These are phyloP conservation scores for Arthrobotrys entomopaga DNA, from an alignment of 2,329 filamentous ascomycete species.

Conservation along the genomic window DNA sequence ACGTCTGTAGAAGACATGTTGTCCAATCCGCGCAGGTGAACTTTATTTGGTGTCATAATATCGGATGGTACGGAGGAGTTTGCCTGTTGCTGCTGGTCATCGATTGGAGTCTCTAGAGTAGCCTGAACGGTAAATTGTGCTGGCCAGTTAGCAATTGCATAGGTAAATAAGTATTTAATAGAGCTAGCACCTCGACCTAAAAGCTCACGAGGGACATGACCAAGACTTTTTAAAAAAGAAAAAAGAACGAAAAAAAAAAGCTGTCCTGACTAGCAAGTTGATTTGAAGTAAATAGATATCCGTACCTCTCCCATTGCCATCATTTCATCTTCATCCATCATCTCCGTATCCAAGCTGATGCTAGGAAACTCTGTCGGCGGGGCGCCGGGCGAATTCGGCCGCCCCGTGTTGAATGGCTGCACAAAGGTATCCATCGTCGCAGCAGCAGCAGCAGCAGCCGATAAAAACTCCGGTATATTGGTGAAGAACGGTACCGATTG, in stretches of 20 bases:
- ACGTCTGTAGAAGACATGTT: slow-evolving; percentile 83
- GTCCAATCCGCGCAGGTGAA: slow-evolving; percentile 87
- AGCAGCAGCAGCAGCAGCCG: no score
- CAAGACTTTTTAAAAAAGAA: no score
- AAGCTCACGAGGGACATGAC: no score
- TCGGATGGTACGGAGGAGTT: slow-evolving; percentile 8
- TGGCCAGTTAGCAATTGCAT: background rate
- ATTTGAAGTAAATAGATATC: background rate
- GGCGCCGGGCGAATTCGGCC: slow-evolving; percentile 40
- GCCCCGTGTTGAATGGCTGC: slow-evolving; percentile 45
- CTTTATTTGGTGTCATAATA: slow-evolving; percentile 68
- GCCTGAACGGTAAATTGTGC: background rate
- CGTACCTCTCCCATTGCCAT: slow-evolving; percentile 51
- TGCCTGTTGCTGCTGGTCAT: background rate
- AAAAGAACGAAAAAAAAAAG: no score
- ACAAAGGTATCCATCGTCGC: slow-evolving; percentile 34
- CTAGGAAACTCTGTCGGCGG: slow-evolving; percentile 47
- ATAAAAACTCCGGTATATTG: background rate
- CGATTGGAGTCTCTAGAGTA: slow-evolving; percentile 32
- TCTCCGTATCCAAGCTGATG: slow-evolving; percentile 54
- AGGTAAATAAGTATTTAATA: no score
- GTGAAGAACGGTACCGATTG: background rate
- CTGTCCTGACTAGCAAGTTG: no score
- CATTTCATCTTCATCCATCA: slow-evolving; percentile 55
- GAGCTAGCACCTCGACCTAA: no score